phyloP scores from a whole-genome alignment of 2,329 filamentous ascomycete genomes.

The Colletotrichum cereale region DNA sequence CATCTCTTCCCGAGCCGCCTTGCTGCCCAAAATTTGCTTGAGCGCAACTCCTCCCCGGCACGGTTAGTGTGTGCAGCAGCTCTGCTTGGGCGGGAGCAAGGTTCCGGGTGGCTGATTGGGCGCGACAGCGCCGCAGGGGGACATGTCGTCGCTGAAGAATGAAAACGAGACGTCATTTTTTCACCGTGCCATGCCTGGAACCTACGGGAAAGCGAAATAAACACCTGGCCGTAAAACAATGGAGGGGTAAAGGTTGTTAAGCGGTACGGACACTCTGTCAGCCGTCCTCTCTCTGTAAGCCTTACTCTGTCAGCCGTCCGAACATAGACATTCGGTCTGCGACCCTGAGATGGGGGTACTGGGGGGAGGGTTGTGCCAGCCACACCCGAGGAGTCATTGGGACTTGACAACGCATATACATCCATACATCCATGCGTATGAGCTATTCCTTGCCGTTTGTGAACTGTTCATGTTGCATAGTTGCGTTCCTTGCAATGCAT shows the following conservation, averaged over 20 bases:
- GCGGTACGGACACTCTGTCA: not conserved
- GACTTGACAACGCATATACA: not conserved
- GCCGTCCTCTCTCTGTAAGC: not conserved
- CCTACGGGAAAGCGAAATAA: slow-evolving; percentile 1
- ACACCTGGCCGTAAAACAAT: not conserved
- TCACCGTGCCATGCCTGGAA: not conserved
- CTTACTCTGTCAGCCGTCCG: not conserved
- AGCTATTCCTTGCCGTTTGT: not conserved
- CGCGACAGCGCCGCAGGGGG: not conserved
- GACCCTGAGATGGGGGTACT: not conserved
- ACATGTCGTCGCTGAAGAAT: slow-evolving; percentile 17
- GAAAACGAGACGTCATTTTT: slow-evolving; percentile 15
- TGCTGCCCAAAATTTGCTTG: not conserved
- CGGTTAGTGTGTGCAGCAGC: not conserved
- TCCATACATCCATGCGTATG: not conserved
- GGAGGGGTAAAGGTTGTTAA: not conserved
- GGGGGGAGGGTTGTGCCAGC: not conserved
- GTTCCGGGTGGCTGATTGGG: not conserved
- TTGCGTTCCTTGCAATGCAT: not conserved
- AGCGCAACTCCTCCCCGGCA: not conserved
- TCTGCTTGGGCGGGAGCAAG: not conserved
- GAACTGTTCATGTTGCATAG: not conserved
- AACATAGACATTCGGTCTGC: not conserved
- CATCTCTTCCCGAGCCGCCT: not conserved
- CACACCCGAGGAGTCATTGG: not conserved